Base-by-base conservation (phyloP, 1,284 basidiomycete genomes). In the Paramarasmius palmivorus region DNA sequence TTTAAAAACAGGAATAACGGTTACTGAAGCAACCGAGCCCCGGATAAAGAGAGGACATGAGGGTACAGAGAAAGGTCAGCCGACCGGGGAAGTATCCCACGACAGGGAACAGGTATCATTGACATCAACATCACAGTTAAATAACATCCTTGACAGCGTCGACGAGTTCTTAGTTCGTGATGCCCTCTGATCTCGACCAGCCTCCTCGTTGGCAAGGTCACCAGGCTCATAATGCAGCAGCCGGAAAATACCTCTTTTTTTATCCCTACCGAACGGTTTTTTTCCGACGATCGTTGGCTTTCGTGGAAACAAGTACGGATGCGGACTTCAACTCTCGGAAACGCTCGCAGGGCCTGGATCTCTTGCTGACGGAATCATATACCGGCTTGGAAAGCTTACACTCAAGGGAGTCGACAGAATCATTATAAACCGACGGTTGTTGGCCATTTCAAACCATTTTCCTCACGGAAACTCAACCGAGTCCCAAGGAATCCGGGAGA, bases 271-370 rank as follows among this genome's bases (percentile, higher is more conserved):
- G 7, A 32, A 6, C 6, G 12, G n/a, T 32, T 32, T 12, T 32
- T 32, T 32, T 6, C 29, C 29, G 12, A 32, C 29, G 12, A 32
- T 32, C 29, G 29, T 32, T 32, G 29, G 29, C 12, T 12, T 12
- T 32, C 29, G 12, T n/a, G 19, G 29, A 32, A 32, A 6, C 29
- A 12, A 32, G 12, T 32, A 32, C 29, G 12, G 48, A 19, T 8
- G 39, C 29, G 15, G 15, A 20, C 52, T 34, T 34, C 51, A 15
- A 23, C 42, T 23, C 25, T 49, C 23, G 40, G 40, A 22, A 55
- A 55, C 49, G 7, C 26, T 55, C 12, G 36, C 23, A 34, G 54
- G 54, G 3, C 49, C 37, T n/a, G 54, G 54, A n/a, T 51, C 54
- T 29, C 22, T 51, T 17, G 19, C 54, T 14, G 54, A 49, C 9